Evolutionary conservation across 208 protist genomes (phyloP).

Genomic region (Tritrichomonas foetus): DNA sequence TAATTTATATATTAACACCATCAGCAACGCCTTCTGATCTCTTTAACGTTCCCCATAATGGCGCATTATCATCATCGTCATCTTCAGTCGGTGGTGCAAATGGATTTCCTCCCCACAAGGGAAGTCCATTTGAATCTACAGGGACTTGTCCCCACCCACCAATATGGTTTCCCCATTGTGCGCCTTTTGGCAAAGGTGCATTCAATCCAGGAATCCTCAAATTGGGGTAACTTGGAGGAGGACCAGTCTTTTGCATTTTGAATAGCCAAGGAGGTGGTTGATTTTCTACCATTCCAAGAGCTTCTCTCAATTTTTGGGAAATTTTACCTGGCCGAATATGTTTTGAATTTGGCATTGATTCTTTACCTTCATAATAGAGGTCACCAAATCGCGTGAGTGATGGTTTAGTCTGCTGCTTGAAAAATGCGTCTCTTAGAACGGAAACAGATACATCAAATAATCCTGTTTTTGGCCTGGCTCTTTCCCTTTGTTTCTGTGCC

Average conservation of each 20-base stretch:
- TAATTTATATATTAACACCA: slow-evolving; percentile 6
- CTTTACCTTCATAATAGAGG: slow-evolving; percentile 77
- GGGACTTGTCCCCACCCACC: slow-evolving; percentile 95
- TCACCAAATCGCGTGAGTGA: slow-evolving; percentile 79
- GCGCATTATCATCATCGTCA: background rate
- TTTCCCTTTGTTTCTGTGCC: slow-evolving; percentile 62
- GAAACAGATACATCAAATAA: slow-evolving; percentile 67
- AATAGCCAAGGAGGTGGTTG: slow-evolving; percentile 95
- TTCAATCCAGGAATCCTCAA: slow-evolving; percentile 95
- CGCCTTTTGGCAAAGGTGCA: slow-evolving; percentile 90
- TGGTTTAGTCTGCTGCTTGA: slow-evolving; percentile 90
- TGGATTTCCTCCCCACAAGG: slow-evolving; percentile 17
- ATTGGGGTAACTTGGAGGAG: slow-evolving; percentile 91
- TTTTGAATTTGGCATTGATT: slow-evolving; percentile 69
- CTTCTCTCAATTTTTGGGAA: slow-evolving; percentile 73
- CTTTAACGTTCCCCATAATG: background rate
- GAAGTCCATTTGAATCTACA: slow-evolving; percentile 63
- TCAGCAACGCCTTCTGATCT: background rate
- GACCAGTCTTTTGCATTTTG: slow-evolving; percentile 94
- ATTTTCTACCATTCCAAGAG: slow-evolving; percentile 84
- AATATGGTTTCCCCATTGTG: slow-evolving; percentile 76
- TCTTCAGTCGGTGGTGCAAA: background rate
- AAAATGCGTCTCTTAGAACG: slow-evolving; percentile 89
- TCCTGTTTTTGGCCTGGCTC: slow-evolving; percentile 72
- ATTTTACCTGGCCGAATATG: slow-evolving; percentile 71